Base-by-base conservation (phyloP, 169 alveolate genomes). In the Eimeria acervulina region DNA sequence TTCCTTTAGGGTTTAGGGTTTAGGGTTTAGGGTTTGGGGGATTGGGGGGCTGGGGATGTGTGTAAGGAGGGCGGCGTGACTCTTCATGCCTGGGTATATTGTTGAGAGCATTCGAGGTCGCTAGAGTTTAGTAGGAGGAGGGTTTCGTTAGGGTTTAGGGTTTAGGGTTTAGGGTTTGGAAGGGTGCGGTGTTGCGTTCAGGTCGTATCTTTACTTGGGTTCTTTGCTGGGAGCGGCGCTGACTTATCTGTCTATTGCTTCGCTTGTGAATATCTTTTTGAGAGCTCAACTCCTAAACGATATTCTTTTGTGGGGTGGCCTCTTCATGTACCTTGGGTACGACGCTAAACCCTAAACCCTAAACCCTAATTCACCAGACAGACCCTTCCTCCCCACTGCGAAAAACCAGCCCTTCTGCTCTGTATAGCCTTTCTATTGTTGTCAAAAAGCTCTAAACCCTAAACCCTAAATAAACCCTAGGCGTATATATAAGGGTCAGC, bases 221-320 rank as follows among this genome's bases (percentile, higher is more conserved):
- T 23, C 87, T 21, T 23, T 91, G 23, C 68, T 91, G 19, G 90
- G 91, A 15, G 28, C 95, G 17, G 95, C 80, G 44, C 31, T 91
- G n/a, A 55, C 91, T 17, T 72, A 44, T 88, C 63, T 91, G 36
- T 33, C 90, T 38, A n/a, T 44, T 23, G 51, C 84, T 7, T 91
- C 95, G 12, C 81, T 91, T 12, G 66, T 55, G 15, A 70, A 81
- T 33, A 51, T 91, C 19, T 47, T 91, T 55, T 91, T 83, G 80
- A 42, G 68, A 31, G 40, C 90, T 1, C 83, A 91, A 83, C 47
- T 91, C 42, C 61, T 68, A 13, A 66, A 72, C 83, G 90, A 91
- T 47, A 36, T 91, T 1, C 78, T 91, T 17, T 83, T 91, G 10
- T 91, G 95, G 95, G 95, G 95, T 15, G 95, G 95, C 36, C 95